phyloP scores from a whole-genome alignment of 2,329 filamentous ascomycete genomes.

The Trichoderma aggressivum region DNA sequence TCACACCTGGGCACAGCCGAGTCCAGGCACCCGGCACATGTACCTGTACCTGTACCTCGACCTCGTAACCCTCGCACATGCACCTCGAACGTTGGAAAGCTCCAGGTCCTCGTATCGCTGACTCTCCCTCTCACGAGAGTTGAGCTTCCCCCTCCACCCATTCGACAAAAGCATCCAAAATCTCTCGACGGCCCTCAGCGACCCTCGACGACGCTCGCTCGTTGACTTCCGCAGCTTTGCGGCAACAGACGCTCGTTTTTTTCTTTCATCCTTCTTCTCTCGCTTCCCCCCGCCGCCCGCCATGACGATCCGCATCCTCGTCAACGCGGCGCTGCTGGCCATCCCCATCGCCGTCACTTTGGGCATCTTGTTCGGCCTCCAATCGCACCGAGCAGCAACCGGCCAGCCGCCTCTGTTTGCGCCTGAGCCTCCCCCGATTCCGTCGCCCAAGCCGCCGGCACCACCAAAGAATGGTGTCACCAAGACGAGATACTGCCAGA shows the following conservation, averaged over 20 bases:
- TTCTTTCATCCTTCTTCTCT: neutral
- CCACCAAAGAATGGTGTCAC: slow-evolving; percentile 20
- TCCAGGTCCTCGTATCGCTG: slow-evolving; percentile 13
- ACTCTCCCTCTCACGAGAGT: slow-evolving; percentile 1
- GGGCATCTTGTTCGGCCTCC: slow-evolving; percentile 48
- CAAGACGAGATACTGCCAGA: slow-evolving; percentile 38
- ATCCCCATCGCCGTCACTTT: slow-evolving; percentile 49
- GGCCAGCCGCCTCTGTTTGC: slow-evolving; percentile 46
- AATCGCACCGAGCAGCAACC: slow-evolving; percentile 40
- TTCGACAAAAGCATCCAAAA: neutral
- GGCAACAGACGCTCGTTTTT: slow-evolving; percentile 19
- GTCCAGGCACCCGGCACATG: slow-evolving; percentile 7
- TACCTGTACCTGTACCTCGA: neutral
- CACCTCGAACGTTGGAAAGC: neutral
- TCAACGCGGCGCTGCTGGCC: slow-evolving; percentile 49
- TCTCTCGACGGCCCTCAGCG: neutral
- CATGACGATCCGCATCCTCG: slow-evolving; percentile 42
- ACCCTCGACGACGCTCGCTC: slow-evolving; percentile 14
- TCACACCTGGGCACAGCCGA: neutral
- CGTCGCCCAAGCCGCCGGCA: neutral
- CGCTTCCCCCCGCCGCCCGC: slow-evolving; percentile 7
- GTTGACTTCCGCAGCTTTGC: slow-evolving; percentile 10
- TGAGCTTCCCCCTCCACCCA: neutral
- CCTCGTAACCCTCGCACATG: slow-evolving; percentile 1
- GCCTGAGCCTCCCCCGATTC: slow-evolving; percentile 21